These are phyloP conservation scores for Syzygium aqueum DNA, from an alignment of 345 rosid species.

Conservation along the genomic window DNA sequence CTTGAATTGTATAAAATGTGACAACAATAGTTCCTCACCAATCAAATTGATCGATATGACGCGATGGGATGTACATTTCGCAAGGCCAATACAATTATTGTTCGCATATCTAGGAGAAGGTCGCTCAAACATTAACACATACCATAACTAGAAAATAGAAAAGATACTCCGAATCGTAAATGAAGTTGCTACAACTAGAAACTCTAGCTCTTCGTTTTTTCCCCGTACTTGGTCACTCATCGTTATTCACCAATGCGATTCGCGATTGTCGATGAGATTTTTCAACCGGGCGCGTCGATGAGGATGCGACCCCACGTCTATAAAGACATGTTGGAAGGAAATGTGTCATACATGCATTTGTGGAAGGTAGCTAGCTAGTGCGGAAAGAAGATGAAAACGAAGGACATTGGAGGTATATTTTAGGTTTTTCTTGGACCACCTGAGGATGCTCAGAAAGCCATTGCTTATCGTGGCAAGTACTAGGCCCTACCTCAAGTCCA, in stretches of 20 bases:
- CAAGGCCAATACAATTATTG: neutral
- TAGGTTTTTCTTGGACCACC: conserved; percentile 14
- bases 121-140: neutral
- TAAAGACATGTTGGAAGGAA: neutral
- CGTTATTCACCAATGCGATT: neutral
- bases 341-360: conserved; percentile 9
- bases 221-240: neutral
- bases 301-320: neutral
- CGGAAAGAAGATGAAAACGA: conserved; percentile 8
- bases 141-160: neutral
- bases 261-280: neutral
- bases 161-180: neutral
- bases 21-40: neutral
- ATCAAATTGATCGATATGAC: neutral
- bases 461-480: conserved; percentile 8
- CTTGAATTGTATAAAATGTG: neutral
- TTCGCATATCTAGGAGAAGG: neutral
- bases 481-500: neutral
- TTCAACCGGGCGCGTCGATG: neutral
- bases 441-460: neutral
- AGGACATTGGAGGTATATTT: neutral
- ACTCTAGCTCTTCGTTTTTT: neutral
- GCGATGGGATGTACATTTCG: neutral
- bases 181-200: neutral
- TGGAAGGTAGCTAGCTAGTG: neutral